Evolutionary conservation across 2,329 filamentous ascomycete species (phyloP).

Genomic region (Talaromyces sp.): DNA sequence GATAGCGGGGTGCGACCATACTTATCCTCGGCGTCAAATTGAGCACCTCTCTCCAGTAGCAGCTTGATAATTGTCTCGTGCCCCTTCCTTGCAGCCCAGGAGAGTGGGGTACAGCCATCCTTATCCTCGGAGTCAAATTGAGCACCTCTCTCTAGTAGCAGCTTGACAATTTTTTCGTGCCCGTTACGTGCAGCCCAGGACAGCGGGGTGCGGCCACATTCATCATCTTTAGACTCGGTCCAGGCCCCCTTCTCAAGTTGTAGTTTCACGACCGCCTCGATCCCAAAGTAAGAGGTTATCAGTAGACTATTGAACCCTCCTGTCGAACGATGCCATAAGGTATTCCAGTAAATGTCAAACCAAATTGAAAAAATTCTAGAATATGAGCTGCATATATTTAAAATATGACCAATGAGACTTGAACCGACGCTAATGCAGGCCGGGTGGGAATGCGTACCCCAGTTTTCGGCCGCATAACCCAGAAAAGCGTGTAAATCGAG

Average conservation of each 20-base stretch:
- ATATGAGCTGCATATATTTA: neutral
- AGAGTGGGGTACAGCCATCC: too few relatives aligned
- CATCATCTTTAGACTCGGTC: slow-evolving; percentile 2
- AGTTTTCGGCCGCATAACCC: neutral
- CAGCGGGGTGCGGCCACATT: too few relatives aligned
- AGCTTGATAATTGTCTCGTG: neutral
- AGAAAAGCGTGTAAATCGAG: neutral
- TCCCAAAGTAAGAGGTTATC: neutral
- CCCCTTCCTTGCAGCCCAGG: slow-evolving; percentile 7
- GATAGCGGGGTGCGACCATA: neutral
- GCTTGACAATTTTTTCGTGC: slow-evolving; percentile 2
- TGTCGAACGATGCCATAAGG: neutral
- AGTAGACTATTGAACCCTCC: neutral
- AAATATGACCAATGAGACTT: neutral
- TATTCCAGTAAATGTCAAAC: neutral
- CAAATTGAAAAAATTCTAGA: neutral
- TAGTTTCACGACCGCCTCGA: slow-evolving; percentile 2
- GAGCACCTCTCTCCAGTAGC: slow-evolving; percentile 2
- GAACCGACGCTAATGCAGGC: neutral
- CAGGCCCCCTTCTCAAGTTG: slow-evolving; percentile 9
- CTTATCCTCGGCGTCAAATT: neutral
- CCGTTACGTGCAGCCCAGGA: slow-evolving; percentile 4
- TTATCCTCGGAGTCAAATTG: slow-evolving; percentile 1
- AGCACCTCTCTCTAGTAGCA: slow-evolving; percentile 12
- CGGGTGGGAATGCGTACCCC: neutral